Percentiles rank a stretch among this genome's conserved stretches.
These are phyloP conservation scores for Ceraceosorus bombacis DNA, from an alignment of 1,284 basidiomycete species.

Conservation along the genomic window DNA sequence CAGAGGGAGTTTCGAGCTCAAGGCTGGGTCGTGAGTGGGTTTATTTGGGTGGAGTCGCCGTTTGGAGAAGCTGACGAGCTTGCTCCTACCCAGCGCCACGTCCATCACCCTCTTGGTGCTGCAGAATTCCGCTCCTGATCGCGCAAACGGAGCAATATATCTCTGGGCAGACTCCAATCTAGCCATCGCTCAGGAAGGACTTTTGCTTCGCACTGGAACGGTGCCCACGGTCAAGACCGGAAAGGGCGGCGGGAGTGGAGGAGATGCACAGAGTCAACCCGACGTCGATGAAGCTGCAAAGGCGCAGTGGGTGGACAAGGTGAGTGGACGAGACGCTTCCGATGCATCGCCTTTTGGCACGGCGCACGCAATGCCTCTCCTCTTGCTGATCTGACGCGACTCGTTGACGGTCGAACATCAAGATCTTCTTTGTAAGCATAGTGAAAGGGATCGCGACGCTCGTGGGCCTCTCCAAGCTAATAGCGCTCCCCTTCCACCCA, in stretches of 20 bases:
- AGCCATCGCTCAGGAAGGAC: not conserved
- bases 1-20: not conserved
- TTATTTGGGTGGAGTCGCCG: not conserved
- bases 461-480: too few relatives aligned
- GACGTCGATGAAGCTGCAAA: not conserved
- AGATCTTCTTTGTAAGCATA: not conserved
- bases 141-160: not conserved
- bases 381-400: not conserved
- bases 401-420: not conserved
- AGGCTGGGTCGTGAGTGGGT: not conserved
- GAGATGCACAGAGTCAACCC: too few relatives aligned
- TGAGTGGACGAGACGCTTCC: not conserved
- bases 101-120: not conserved
- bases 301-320: conserved; percentile 1
- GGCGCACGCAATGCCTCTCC: too few relatives aligned
- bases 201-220: not conserved
- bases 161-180: conserved; percentile 1
- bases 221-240: not conserved
- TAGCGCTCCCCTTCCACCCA: not conserved
- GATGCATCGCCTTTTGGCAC: too few relatives aligned
- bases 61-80: not conserved
- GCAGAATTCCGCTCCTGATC: not conserved
- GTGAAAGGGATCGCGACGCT: too few relatives aligned
- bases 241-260: not conserved
- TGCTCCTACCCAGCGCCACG: not conserved